Percentiles rank a stretch among this genome's conserved stretches.
Evolutionary conservation across 805 yeast genomes (phyloP).

Genomic region (Metschnikowia cerradonensis): DNA sequence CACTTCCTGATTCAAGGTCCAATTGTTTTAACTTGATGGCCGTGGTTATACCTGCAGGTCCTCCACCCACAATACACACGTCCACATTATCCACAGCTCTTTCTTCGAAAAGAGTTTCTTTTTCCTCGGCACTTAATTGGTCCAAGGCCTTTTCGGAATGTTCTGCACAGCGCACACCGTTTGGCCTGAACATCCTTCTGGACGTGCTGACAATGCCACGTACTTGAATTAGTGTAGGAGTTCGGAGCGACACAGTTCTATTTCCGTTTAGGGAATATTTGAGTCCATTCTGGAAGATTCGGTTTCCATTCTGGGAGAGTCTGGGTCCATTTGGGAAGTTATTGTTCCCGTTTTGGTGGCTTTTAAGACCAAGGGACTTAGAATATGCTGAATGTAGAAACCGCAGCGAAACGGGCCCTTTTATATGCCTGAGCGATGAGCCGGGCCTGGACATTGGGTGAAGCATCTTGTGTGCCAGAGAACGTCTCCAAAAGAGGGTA

Average conservation of each 20-base stretch:
- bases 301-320: not conserved
- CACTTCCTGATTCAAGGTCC: slow-evolving; percentile 60
- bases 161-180: not conserved
- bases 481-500: not conserved
- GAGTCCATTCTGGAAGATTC: not conserved
- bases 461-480: not conserved
- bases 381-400: not conserved
- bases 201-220: not conserved
- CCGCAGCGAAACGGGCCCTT: not conserved
- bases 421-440: not conserved
- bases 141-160: slow-evolving; percentile 1
- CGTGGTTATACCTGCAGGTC: slow-evolving; percentile 95
- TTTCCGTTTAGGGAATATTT: not conserved
- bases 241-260: not conserved
- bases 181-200: not conserved
- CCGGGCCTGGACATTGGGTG: not conserved
- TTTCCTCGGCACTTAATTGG: slow-evolving; percentile 35
- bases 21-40: slow-evolving; percentile 87
- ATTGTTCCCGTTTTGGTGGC: not conserved
- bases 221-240: no score
- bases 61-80: slow-evolving; percentile 95
- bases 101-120: slow-evolving; percentile 50
- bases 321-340: not conserved
- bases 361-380: not conserved
- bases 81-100: slow-evolving; percentile 86